These are phyloP conservation scores for Colletotrichum musae DNA, from an alignment of 2,329 filamentous ascomycete genomes.

Conservation along the genomic window DNA sequence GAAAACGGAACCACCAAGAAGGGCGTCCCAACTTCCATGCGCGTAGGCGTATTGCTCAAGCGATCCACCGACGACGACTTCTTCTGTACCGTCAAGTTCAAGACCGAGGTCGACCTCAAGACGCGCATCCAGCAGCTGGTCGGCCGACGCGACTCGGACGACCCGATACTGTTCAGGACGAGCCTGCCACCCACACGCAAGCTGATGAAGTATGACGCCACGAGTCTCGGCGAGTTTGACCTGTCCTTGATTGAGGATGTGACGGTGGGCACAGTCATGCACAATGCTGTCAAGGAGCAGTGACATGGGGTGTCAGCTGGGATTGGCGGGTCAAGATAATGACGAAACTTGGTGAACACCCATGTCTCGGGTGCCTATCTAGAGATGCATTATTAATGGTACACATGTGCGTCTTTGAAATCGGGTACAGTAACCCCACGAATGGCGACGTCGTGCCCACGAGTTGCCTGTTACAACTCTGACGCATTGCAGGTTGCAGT, in stretches of 20 bases:
- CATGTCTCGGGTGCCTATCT: neutral
- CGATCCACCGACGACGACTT: conserved; percentile 47
- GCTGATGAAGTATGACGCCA: conserved; percentile 39
- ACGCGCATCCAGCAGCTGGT: conserved; percentile 47
- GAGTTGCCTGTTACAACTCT: no score
- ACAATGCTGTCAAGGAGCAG: neutral
- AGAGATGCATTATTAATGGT: neutral
- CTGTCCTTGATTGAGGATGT: conserved; percentile 40
- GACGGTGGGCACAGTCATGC: conserved; percentile 13
- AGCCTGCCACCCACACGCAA: conserved; percentile 40
- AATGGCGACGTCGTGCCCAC: no score
- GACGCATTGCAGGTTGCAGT: no score
- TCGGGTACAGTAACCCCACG: no score
- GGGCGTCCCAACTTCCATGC: conserved; percentile 44
- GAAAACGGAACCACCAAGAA: conserved; percentile 45
- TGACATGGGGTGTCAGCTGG: neutral
- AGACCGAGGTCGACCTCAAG: conserved; percentile 47
- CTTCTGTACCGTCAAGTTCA: conserved; percentile 47
- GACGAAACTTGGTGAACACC: neutral
- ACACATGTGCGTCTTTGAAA: no score
- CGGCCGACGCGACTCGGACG: conserved; percentile 40
- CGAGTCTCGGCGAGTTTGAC: conserved; percentile 35
- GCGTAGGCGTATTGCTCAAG: conserved; percentile 45
- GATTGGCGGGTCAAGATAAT: neutral
- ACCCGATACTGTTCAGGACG: conserved; percentile 43